Evolutionary conservation across 2,329 filamentous ascomycete genomes (phyloP).

Genomic region (Hysterium pulicare): DNA sequence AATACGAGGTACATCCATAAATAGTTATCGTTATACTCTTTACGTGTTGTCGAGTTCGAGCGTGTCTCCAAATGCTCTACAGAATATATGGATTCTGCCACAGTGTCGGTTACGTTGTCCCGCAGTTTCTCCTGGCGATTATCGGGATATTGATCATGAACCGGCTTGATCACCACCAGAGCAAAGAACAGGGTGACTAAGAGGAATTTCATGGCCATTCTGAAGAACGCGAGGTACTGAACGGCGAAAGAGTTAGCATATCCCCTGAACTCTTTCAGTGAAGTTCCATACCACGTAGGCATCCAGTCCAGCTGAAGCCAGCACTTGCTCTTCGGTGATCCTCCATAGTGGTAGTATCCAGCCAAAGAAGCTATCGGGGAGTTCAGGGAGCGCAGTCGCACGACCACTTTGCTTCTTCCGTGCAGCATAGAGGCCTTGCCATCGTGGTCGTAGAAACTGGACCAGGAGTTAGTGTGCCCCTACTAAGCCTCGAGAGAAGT

Average conservation of each 20-base stretch:
- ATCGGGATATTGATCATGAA: constrained; percentile 67
- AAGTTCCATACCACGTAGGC: constrained; percentile 71
- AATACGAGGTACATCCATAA: constrained; percentile 95
- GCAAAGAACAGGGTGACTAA: constrained; percentile 77
- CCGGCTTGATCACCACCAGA: constrained; percentile 74
- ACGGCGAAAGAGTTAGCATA: constrained; percentile 10
- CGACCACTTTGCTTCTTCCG: constrained; percentile 71
- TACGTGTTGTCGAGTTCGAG: constrained; percentile 18
- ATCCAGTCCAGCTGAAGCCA: constrained; percentile 87
- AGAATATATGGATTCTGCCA: background rate
- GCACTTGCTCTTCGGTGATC: constrained; percentile 83
- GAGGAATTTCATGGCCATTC: constrained; percentile 86
- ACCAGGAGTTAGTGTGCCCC: too few species aligned
- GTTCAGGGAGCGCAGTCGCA: constrained; percentile 66
- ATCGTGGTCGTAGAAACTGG: constrained; percentile 81
- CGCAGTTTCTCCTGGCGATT: constrained; percentile 34
- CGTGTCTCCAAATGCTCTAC: constrained; percentile 16
- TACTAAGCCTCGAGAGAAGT: too few species aligned
- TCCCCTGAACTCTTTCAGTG: too few species aligned
- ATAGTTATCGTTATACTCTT: constrained; percentile 54
- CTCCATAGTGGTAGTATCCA: constrained; percentile 86
- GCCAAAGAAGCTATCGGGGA: constrained; percentile 82
- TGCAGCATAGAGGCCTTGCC: constrained; percentile 86
- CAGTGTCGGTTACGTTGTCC: constrained; percentile 3
- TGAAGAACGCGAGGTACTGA: constrained; percentile 88